Base-by-base conservation (phyloP, 108 stramenopile genomes). In the Discostella stelligeroides region DNA sequence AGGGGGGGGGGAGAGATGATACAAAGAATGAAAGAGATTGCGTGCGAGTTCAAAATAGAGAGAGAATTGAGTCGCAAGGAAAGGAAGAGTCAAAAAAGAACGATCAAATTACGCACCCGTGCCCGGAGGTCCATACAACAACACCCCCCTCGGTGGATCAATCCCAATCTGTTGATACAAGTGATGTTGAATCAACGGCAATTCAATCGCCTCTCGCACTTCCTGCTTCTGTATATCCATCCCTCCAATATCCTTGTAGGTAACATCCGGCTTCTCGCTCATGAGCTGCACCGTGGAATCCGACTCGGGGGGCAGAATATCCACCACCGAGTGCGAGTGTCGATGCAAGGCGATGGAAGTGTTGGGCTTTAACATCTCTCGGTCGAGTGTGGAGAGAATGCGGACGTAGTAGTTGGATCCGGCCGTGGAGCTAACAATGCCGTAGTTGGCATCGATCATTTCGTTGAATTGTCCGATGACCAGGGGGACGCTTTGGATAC, bases 401-500 rank as follows among this genome's bases (percentile, higher is more conserved):
- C 99, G 91, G 12, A 99, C 99, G 70, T 97, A 98, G 69, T 98
- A 99, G 69, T 92, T 98, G 63, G 92, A 94, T 14, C 99, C 99
- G 8, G 98, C 96, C 2, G 99, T 98, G 49, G 88, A 89, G 12
- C 81, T 82, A 4, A 98, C 97, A 62, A 98, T 98, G 23, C 99
- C 98, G 70, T 98, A 98, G 79, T 98, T 93, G 64, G 96, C 95
- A 73, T 99, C 99, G 66, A 99, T 97, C 96, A 99, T 98, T 87
- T 99, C 99, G 58, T 98, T 98, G 85, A 99, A 99, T 79, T 98
- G 97, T 1, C 99, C 99, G 72, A 99, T 98, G 24, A 98, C 97
- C 43, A 99, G 85, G 15, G 99, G 99, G 18, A 99, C 99, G 8
- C 84, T 85, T 84, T 99, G 98, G 73, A 99, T 98, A 28, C 97